phyloP scores from a whole-genome alignment of 768 basidiomycete genomes.

The Boletus coccyginus region DNA sequence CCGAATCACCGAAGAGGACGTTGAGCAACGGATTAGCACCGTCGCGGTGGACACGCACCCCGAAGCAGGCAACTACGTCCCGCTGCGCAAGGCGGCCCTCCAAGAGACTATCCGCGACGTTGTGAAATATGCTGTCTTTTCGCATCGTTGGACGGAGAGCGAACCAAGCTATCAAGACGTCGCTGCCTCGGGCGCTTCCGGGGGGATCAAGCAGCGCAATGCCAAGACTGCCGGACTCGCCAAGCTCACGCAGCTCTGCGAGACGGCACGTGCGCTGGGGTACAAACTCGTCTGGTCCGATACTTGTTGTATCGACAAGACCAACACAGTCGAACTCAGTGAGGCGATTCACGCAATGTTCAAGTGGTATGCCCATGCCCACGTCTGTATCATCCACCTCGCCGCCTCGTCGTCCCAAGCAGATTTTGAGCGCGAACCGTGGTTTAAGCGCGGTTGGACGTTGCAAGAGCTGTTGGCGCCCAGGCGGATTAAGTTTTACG shows the following conservation, averaged over 20 bases:
- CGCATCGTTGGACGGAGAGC: conserved; percentile 22
- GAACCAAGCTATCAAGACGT: conserved; percentile 26
- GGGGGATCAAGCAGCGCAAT: not conserved
- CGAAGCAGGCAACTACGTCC: conserved; percentile 16
- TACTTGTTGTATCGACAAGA: conserved; percentile 31
- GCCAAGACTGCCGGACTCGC: conserved; percentile 2
- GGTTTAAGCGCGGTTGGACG: conserved; percentile 28
- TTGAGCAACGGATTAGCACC: conserved; percentile 1
- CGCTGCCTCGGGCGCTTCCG: not conserved
- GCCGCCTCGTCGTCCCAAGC: conserved; percentile 8
- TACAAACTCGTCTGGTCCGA: conserved; percentile 29
- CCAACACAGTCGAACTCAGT: conserved; percentile 23
- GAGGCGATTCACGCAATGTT: conserved; percentile 34
- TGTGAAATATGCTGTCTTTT: conserved; percentile 24
- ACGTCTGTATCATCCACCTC: conserved; percentile 30
- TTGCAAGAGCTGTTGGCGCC: conserved; percentile 30
- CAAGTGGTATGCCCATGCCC: conserved; percentile 29
- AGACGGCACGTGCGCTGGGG: conserved; percentile 17
- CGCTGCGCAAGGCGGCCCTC: conserved; percentile 11
- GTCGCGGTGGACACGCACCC: not conserved
- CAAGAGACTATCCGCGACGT: conserved; percentile 16
- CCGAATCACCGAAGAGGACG: conserved; percentile 15
- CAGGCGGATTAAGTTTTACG: conserved; percentile 24
- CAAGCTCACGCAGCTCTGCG: conserved; percentile 22
- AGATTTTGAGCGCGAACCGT: conserved; percentile 21